These are phyloP conservation scores for Rhytidhysteron rufulum DNA, from an alignment of 2,329 filamentous ascomycete species.

Conservation along the genomic window DNA sequence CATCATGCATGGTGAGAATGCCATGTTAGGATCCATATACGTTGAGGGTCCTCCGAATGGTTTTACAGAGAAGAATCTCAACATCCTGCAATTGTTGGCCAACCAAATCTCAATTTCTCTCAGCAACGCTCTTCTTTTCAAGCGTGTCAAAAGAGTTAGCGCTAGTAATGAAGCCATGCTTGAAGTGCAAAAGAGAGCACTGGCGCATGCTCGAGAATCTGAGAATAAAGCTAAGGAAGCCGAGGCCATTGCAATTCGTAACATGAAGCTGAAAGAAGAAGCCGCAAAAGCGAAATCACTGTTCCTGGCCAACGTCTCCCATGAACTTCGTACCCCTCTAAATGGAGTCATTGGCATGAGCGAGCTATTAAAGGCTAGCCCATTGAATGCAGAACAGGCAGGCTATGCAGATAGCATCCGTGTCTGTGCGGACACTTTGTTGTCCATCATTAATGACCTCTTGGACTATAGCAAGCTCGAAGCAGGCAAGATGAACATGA, in stretches of 20 bases:
- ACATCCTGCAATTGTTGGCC: constrained; percentile 62
- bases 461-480: constrained; percentile 52
- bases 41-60: constrained; percentile 69
- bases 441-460: constrained; percentile 52
- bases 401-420: constrained; percentile 62
- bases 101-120: constrained; percentile 70
- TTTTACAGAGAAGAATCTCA: constrained; percentile 65
- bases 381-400: constrained; percentile 55
- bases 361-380: constrained; percentile 57
- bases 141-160: constrained; percentile 70
- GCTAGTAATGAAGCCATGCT: constrained; percentile 77
- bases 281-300: constrained; percentile 80
- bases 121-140: constrained; percentile 62
- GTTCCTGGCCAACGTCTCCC: constrained; percentile 57
- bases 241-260: constrained; percentile 71
- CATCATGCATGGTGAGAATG: constrained; percentile 68
- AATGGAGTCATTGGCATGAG: constrained; percentile 57
- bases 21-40: constrained; percentile 69
- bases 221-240: constrained; percentile 74
- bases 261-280: constrained; percentile 78
- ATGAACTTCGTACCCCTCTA: constrained; percentile 54
- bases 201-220: constrained; percentile 67
- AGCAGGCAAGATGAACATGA: constrained; percentile 57
- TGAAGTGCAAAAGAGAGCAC: constrained; percentile 68
- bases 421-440: constrained; percentile 57